These are phyloP conservation scores for Emericellopsis atlantica DNA, from an alignment of 2,329 filamentous ascomycete species.

Conservation along the genomic window DNA sequence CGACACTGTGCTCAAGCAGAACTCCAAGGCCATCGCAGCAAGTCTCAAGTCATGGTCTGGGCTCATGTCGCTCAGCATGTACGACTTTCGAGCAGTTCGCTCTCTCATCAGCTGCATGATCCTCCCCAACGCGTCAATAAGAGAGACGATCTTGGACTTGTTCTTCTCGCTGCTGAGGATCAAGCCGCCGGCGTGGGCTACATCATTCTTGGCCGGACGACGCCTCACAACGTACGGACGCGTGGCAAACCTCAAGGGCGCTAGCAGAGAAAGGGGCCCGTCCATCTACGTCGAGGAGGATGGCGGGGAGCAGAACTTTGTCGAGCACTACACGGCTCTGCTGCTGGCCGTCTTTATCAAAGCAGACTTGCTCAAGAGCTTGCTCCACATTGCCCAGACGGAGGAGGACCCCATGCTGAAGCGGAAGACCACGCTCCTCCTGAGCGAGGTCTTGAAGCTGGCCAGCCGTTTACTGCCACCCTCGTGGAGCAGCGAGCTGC, in stretches of 20 bases:
- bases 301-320: slow-evolving; percentile 66
- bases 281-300: slow-evolving; percentile 50
- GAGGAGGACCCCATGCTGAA: slow-evolving; percentile 58
- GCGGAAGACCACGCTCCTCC: slow-evolving; percentile 78
- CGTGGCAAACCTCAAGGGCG: slow-evolving; percentile 68
- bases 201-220: slow-evolving; percentile 84
- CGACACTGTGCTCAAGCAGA: slow-evolving; percentile 61
- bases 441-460: slow-evolving; percentile 85
- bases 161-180: slow-evolving; percentile 73
- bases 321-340: slow-evolving; percentile 88
- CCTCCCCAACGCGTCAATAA: slow-evolving; percentile 39
- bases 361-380: slow-evolving; percentile 54
- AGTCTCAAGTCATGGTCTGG: slow-evolving; percentile 91
- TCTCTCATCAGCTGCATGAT: slow-evolving; percentile 61
- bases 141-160: slow-evolving; percentile 77
- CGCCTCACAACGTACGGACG: slow-evolving; percentile 93
- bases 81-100: slow-evolving; percentile 70
- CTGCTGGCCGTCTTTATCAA: slow-evolving; percentile 77
- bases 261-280: slow-evolving; percentile 31
- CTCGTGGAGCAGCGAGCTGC: slow-evolving; percentile 70
- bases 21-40: slow-evolving; percentile 82
- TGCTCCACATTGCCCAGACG: slow-evolving; percentile 54
- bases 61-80: slow-evolving; percentile 76
- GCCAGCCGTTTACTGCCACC: slow-evolving; percentile 75
- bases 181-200: slow-evolving; percentile 85